Base-by-base conservation (phyloP, 768 basidiomycete genomes). In the Lepiota venenata region DNA sequence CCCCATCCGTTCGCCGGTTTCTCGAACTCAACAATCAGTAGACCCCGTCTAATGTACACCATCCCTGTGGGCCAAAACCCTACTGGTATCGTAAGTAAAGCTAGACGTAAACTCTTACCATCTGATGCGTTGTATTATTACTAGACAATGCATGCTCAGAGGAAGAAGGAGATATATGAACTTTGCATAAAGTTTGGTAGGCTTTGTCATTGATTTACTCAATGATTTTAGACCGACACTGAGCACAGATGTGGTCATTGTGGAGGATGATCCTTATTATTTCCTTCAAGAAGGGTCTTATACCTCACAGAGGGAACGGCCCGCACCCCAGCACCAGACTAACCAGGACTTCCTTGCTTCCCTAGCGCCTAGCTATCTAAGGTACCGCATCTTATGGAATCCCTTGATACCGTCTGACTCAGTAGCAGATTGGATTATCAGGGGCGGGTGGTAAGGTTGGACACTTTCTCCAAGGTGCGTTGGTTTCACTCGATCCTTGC, bases 11-110 rank as follows among this genome's bases (percentile, higher is more conserved):
- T 20, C 18, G 15, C 8, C 16, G 25, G 14, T 22, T 6, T 14
- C n/a, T 43, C 39, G 40, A 4, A n/a, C 18, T 42, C 16, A 40
- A 32, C 21, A 29, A 14, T 43, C 14, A 27, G 2, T 53, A 87
- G 85, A 36, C 87, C 87, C 37, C 85, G 79, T 61, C 78, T 89
- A 27, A 74, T 90, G 67, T 90, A 90, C 64, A 87, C 83, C 3
- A 75, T 91, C 11, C 88, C 90, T 0, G 76, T 89, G n/a, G 89
- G 88, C 22, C 90, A 93, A 69, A 93, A 93, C 66, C 92, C 91
- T 3, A 86, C 83, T 4, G 91, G 91, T 18, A 71, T 78, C 20
- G 85, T 87, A 56, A 70, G 82, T 71, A 25, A 47, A 15, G 25
- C 41, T 58, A 50, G n/a, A 10, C 15, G 37, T 16, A 29, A 16